These are phyloP conservation scores for Phytopythium sindhum DNA, from an alignment of 352 stramenopile genomes.

Conservation along the genomic window DNA sequence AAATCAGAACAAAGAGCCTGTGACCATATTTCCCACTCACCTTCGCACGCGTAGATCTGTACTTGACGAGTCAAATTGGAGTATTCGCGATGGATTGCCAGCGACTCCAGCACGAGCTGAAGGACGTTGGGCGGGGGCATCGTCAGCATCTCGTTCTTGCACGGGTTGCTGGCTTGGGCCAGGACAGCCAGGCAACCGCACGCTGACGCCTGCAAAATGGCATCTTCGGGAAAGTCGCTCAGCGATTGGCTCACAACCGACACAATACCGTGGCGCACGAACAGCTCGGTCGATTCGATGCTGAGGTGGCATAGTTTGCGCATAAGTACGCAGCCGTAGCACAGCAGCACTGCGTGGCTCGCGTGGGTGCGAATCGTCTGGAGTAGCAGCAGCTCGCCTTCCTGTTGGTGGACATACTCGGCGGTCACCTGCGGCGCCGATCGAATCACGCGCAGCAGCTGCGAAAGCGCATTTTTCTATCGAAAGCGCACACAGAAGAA, in stretches of 20 bases:
- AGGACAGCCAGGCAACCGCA: constrained; percentile 60
- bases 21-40: constrained; percentile 13
- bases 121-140: constrained; percentile 36
- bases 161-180: constrained; percentile 49
- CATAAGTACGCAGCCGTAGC: constrained; percentile 72
- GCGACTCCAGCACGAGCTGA: constrained; percentile 38
- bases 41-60: constrained; percentile 79
- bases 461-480: constrained; percentile 69
- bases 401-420: constrained; percentile 58
- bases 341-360: constrained; percentile 65
- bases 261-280: constrained; percentile 63
- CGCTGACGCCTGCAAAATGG: constrained; percentile 63
- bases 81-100: constrained; percentile 58
- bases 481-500: not conserved
- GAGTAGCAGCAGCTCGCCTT: constrained; percentile 52
- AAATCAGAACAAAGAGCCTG: not conserved
- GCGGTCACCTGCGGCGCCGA: constrained; percentile 61
- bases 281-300: constrained; percentile 55
- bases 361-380: constrained; percentile 53
- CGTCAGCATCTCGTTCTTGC: constrained; percentile 60
- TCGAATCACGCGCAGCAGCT: constrained; percentile 57
- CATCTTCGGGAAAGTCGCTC: constrained; percentile 53
- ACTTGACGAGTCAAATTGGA: constrained; percentile 74
- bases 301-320: constrained; percentile 74
- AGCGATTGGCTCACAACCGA: constrained; percentile 41